A percentile compares a stretch with the other conserved stretches of the same genome.
phyloP scores from a whole-genome alignment of 257 asterid species.

The Mitragyna speciosa region DNA sequence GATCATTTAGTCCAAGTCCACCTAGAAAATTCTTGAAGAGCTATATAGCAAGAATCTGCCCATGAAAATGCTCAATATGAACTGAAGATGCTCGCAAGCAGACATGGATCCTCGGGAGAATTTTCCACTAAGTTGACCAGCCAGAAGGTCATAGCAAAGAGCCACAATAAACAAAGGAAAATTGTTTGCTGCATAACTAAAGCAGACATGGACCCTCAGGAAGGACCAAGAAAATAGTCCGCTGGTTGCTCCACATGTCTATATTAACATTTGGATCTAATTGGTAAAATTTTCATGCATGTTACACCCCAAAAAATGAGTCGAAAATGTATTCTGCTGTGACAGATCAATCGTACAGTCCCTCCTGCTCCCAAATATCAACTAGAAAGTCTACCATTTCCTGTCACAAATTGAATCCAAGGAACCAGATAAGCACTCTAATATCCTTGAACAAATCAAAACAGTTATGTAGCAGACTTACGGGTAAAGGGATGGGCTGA shows the following conservation, averaged over 20 bases:
- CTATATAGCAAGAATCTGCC: not conserved
- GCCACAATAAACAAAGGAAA: not conserved
- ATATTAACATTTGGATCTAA: constrained; percentile 14
- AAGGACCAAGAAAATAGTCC: not conserved
- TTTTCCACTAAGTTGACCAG: not conserved
- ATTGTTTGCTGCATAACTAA: not conserved
- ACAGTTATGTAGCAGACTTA: constrained; percentile 36
- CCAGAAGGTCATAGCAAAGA: not conserved
- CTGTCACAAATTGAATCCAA: constrained; percentile 23
- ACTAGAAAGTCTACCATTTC: constrained; percentile 52
- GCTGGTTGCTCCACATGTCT: not conserved
- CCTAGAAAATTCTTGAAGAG: not conserved
- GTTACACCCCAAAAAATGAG: not conserved
- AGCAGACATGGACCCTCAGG: not conserved
- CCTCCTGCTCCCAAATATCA: constrained; percentile 50
- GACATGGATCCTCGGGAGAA: not conserved
- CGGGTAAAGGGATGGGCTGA: constrained; percentile 76
- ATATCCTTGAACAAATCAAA: not conserved
- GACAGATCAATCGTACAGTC: constrained; percentile 43
- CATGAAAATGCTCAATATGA: not conserved
- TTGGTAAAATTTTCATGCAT: constrained; percentile 6
- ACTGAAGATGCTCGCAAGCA: not conserved
- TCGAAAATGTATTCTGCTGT: not conserved
- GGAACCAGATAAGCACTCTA: not conserved
- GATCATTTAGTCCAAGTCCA: not conserved